Evolutionary conservation across 2,329 filamentous ascomycete genomes (phyloP).

Genomic region (Xylaria sp.): DNA sequence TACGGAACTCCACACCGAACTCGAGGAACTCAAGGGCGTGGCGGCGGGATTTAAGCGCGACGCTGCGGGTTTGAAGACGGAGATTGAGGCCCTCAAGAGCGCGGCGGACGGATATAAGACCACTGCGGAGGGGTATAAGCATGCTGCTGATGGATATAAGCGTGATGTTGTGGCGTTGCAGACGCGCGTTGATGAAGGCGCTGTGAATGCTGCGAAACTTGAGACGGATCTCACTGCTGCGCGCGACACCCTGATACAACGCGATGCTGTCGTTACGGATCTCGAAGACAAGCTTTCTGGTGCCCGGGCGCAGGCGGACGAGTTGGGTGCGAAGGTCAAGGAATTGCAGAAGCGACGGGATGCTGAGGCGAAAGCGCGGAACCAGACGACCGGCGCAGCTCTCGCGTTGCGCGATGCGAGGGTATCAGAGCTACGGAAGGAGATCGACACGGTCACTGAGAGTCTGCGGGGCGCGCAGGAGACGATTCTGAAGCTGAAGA

Average conservation of each 20-base stretch:
- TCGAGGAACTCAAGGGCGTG: conserved; percentile 38
- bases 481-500: conserved; percentile 40
- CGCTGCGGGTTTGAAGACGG: conserved; percentile 46
- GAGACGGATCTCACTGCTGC: background rate
- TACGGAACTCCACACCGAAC: conserved; percentile 44
- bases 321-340: conserved; percentile 31
- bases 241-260: background rate
- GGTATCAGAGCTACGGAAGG: conserved; percentile 43
- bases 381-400: conserved; percentile 40
- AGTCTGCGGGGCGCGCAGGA: conserved; percentile 43
- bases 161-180: conserved; percentile 51
- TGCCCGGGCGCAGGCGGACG: conserved; percentile 29
- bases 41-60: conserved; percentile 48
- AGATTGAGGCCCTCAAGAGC: conserved; percentile 34
- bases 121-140: no score
- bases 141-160: conserved; percentile 41
- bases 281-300: background rate
- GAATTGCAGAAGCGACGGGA: conserved; percentile 31
- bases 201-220: conserved; percentile 11
- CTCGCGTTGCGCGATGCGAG: conserved; percentile 48
- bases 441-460: conserved; percentile 41
- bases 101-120: no score
- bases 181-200: conserved; percentile 36
- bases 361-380: conserved; percentile 31
- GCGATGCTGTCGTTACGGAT: background rate